Percentiles rank a stretch among this genome's conserved stretches.
These are phyloP conservation scores for Pogostemon cablin DNA, from an alignment of 257 asterid species.

Conservation along the genomic window DNA sequence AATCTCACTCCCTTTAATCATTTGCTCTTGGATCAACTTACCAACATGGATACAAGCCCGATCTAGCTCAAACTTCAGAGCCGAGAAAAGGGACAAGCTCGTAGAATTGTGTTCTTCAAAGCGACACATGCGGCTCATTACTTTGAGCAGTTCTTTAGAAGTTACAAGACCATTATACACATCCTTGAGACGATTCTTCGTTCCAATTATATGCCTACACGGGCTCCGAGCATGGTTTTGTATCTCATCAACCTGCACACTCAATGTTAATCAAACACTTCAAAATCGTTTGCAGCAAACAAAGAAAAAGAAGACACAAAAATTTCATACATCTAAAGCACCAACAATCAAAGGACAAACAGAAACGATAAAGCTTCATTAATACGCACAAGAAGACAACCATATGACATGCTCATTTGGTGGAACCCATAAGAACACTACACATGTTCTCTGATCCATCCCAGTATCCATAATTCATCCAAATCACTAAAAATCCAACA, in stretches of 20 bases:
- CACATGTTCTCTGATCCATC: conserved; percentile 42
- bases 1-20: conserved; percentile 45
- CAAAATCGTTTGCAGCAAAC: conserved; percentile 3
- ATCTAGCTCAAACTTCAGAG: conserved; percentile 75
- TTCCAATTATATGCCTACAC: conserved; percentile 36
- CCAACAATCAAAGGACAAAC: conserved; percentile 24
- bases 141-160: conserved; percentile 72
- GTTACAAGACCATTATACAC: conserved; percentile 68
- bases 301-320: conserved; percentile 20
- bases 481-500: conserved; percentile 27
- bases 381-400: conserved; percentile 40
- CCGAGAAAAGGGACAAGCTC: conserved; percentile 64
- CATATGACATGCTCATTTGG: conserved; percentile 51
- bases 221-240: conserved; percentile 50
- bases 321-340: conserved; percentile 7
- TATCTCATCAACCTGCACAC: conserved; percentile 58
- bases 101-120: conserved; percentile 61
- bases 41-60: conserved; percentile 53
- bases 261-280: not conserved
- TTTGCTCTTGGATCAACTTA: conserved; percentile 65
- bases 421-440: conserved; percentile 57
- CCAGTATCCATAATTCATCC: conserved; percentile 28
- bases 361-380: conserved; percentile 17
- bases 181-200: conserved; percentile 67
- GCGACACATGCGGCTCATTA: conserved; percentile 55